A percentile compares a stretch with the other conserved stretches of the same genome.
Evolutionary conservation across 2,329 filamentous ascomycete genomes (phyloP).

Genomic region (Hymenoscyphus infarciens): DNA sequence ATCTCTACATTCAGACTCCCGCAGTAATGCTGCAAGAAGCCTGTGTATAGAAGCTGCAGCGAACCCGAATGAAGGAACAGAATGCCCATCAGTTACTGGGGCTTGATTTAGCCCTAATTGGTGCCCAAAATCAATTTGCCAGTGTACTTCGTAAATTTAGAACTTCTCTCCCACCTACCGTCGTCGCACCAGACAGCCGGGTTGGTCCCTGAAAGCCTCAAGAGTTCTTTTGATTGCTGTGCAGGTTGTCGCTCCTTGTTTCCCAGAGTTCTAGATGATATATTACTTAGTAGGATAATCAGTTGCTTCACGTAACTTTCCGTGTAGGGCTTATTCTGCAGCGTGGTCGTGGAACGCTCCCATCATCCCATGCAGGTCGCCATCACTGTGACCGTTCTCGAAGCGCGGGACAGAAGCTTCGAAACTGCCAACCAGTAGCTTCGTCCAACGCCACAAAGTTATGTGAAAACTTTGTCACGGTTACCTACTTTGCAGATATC

Average conservation of each 20-base stretch:
- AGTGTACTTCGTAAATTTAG: not conserved
- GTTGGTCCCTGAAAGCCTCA: not conserved
- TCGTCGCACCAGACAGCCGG: not conserved
- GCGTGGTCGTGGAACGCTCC: not conserved
- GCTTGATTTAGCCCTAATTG: not conserved
- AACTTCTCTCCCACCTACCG: not conserved
- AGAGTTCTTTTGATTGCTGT: not conserved
- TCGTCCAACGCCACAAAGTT: not conserved
- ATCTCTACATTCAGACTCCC: slow-evolving; percentile 1
- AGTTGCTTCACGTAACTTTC: not conserved
- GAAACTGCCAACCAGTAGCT: not conserved
- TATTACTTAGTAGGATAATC: not conserved
- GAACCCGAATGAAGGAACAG: not conserved
- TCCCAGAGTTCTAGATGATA: not conserved
- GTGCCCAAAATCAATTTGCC: not conserved
- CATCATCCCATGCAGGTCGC: not conserved
- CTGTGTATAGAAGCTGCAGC: not conserved
- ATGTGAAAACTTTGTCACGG: not conserved
- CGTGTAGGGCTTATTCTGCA: not conserved
- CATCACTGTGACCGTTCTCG: not conserved
- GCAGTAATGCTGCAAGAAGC: not conserved
- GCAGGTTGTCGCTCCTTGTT: not conserved
- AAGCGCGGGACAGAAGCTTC: not conserved
- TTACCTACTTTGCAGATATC: not conserved
- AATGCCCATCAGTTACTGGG: not conserved